phyloP scores from a whole-genome alignment of 169 alveolate genomes.

The Miamiensis avidus region DNA sequence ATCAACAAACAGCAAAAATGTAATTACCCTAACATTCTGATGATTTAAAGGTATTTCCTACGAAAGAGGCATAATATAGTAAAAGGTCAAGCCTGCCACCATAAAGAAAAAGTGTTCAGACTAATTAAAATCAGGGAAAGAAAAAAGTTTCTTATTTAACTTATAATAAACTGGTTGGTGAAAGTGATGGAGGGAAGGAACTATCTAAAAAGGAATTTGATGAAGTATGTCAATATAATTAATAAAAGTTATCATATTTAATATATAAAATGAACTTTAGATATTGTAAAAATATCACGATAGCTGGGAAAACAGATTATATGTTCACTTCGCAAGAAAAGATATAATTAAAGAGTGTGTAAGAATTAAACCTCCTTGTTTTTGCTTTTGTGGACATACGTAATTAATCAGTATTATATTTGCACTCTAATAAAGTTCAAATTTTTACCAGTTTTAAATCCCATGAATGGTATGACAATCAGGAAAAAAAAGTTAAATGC shows the following conservation, averaged over 20 bases:
- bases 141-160: conserved; percentile 9
- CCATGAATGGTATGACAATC: conserved; percentile 18
- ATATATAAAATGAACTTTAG: background rate
- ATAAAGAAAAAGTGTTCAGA: too few relatives aligned
- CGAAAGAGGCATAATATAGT: too few relatives aligned
- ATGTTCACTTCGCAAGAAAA: conserved; percentile 22
- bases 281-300: conserved; percentile 14
- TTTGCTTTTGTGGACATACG: conserved; percentile 25
- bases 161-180: conserved; percentile 19
- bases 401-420: too few relatives aligned
- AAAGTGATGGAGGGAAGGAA: conserved; percentile 20
- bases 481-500: conserved; percentile 11
- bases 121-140: too few relatives aligned
- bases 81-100: too few relatives aligned
- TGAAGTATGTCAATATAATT: background rate
- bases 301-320: conserved; percentile 16
- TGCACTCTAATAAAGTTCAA: background rate
- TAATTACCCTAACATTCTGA: too few relatives aligned
- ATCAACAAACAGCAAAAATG: too few relatives aligned
- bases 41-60: too few relatives aligned
- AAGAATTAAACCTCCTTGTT: conserved; percentile 10
- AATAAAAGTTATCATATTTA: too few relatives aligned
- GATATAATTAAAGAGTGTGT: conserved; percentile 18
- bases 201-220: background rate
- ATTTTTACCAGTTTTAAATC: background rate